These are phyloP conservation scores for Lanmaoa rubissima DNA, from an alignment of 768 basidiomycete species.

Conservation along the genomic window DNA sequence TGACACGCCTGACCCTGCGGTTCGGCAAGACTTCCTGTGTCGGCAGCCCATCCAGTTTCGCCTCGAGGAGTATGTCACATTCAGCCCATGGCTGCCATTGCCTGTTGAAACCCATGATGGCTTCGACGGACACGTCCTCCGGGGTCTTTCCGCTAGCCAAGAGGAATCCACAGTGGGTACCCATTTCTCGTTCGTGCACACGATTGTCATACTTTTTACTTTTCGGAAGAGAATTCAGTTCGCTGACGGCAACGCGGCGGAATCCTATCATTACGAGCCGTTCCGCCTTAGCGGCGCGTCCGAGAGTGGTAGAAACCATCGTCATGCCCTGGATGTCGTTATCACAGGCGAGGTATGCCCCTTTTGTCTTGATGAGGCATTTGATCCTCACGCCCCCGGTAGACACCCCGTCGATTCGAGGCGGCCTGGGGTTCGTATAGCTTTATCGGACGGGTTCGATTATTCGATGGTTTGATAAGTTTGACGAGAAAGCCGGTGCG, in stretches of 20 bases:
- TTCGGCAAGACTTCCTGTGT: conserved; percentile 37
- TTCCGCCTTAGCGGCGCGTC: conserved; percentile 29
- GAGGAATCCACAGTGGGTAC: conserved; percentile 26
- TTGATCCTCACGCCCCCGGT: conserved; percentile 22
- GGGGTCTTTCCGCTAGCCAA: conserved; percentile 19
- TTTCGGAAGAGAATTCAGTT: conserved; percentile 25
- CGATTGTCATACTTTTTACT: conserved; percentile 21
- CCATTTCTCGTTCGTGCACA: conserved; percentile 1
- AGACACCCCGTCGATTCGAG: conserved; percentile 56
- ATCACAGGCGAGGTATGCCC: conserved; percentile 34
- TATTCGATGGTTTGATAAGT: conserved; percentile 55
- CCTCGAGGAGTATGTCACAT: conserved; percentile 45
- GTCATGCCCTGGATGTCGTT: conserved; percentile 36
- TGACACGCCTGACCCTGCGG: conserved; percentile 7
- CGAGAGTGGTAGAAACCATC: conserved; percentile 27
- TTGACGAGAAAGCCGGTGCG: conserved; percentile 63
- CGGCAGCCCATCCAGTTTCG: conserved; percentile 51
- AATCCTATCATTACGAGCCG: conserved; percentile 31
- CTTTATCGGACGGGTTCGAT: conserved; percentile 55
- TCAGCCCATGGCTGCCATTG: conserved; percentile 37
- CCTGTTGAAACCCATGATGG: conserved; percentile 21
- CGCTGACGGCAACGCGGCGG: conserved; percentile 26
- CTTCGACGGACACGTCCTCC: conserved; percentile 25
- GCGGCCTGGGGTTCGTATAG: conserved; percentile 66
- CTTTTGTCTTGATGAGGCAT: conserved; percentile 21